Base-by-base conservation (phyloP, 148 eudicot genomes). In the Vaccinium vitisidaea region DNA sequence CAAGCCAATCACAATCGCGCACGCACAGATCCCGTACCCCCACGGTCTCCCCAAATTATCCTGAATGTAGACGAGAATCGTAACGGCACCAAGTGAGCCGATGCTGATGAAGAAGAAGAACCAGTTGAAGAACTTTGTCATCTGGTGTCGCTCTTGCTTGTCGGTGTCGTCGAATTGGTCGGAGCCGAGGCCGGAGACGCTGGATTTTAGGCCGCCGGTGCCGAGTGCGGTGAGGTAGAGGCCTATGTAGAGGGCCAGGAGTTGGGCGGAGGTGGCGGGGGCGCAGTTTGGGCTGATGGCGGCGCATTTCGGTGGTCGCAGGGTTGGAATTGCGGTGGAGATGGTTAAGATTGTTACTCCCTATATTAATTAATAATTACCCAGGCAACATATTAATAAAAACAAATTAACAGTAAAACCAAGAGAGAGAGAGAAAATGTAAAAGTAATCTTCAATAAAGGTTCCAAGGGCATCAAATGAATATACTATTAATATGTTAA, bases 161-260 rank as follows among this genome's bases (percentile, higher is more conserved):
- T 88, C 87, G 0, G 89, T 30, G 36, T 93, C 95, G 61, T 93
- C 95, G 83, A 93, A 93, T 48, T 93, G 94, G 77, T 93, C 94
- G 2, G 94, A 88, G 7, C 95, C 94, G 71, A 93, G 91, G 3
- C 95, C 94, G 1, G 95, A 93, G 9, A 92, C 95, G 32, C 95
- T 92, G 7, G 94, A 92, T 32, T 93, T 93, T 0, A 93, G 86
- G 8, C 95, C 95, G 10, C 95, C 95, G 6, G 94, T 93, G 8
- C 95, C 95, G 16, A 93, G 85, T n/a, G 95, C 95, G 14, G 89
- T 91, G 8, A 92, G 84, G 87, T 92, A 93, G 10, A 93, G 67
- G 13, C 91, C 93, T 43, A 87, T 30, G 92, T 88, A 92, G 8
- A 93, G 91, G 27, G 89, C 86, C 16, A 46, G 23, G 9, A 76